A percentile compares a stretch with the other conserved stretches of the same genome.
Evolutionary conservation across 345 rosid genomes (phyloP).

Genomic region (Cochlearia excelsa): DNA sequence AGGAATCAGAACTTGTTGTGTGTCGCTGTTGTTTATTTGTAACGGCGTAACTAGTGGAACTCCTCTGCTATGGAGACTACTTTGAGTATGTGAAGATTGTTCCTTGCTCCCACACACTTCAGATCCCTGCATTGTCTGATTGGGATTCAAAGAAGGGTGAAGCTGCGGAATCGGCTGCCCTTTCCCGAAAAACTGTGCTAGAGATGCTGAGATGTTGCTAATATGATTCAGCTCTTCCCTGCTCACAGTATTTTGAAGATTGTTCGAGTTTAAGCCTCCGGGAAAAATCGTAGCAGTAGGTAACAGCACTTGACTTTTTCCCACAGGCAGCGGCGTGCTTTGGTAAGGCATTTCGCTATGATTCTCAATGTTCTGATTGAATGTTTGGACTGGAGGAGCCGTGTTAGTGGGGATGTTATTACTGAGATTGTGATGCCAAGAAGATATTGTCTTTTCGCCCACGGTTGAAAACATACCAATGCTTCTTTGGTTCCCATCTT

Average conservation of each 20-base stretch:
- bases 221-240: slow-evolving; percentile 57
- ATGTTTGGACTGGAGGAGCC: slow-evolving; percentile 37
- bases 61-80: slow-evolving; percentile 38
- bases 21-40: slow-evolving; percentile 33
- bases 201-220: slow-evolving; percentile 65
- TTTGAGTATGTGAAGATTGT: slow-evolving; percentile 44
- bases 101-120: slow-evolving; percentile 38
- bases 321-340: slow-evolving; percentile 38
- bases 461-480: slow-evolving; percentile 33
- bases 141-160: slow-evolving; percentile 49
- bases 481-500: slow-evolving; percentile 26
- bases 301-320: slow-evolving; percentile 41
- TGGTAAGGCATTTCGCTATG: slow-evolving; percentile 35
- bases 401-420: slow-evolving; percentile 27
- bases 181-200: slow-evolving; percentile 69
- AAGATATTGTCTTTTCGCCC: slow-evolving; percentile 12
- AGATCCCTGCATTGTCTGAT: slow-evolving; percentile 39
- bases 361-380: slow-evolving; percentile 36
- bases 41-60: slow-evolving; percentile 21
- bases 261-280: slow-evolving; percentile 31
- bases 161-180: slow-evolving; percentile 74
- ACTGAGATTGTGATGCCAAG: slow-evolving; percentile 25
- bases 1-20: slow-evolving; percentile 29
- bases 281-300: slow-evolving; percentile 36
- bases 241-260: slow-evolving; percentile 46